Percentiles rank a stretch among this genome's conserved stretches.
Evolutionary conservation across 139 green algal genomes (phyloP).

Genomic region (Volvox africanus): DNA sequence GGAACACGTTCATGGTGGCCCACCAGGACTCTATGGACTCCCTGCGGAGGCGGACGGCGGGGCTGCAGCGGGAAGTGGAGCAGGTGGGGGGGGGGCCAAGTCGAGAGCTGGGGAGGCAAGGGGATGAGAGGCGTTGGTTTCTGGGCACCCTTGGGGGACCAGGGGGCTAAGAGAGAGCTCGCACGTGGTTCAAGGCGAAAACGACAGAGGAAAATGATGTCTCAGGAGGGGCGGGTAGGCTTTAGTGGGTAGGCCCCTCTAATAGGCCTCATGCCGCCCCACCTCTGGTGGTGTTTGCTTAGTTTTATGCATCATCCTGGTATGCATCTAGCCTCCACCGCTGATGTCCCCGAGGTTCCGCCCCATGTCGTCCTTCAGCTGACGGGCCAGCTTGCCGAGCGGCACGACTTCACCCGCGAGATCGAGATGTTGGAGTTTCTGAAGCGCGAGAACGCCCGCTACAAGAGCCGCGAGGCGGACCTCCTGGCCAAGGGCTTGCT

Average conservation of each 20-base stretch:
- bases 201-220: too few relatives aligned
- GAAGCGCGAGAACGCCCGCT: conserved; percentile 52
- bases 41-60: conserved; percentile 26
- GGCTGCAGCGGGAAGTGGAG: conserved; percentile 33
- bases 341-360: too few relatives aligned
- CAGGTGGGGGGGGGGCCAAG: conserved; percentile 3
- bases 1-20: conserved; percentile 69
- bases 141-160: too few relatives aligned
- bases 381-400: neutral
- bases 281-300: too few relatives aligned
- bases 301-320: too few relatives aligned
- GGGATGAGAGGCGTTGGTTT: neutral
- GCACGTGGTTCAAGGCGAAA: too few relatives aligned
- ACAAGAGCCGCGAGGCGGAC: conserved; percentile 45
- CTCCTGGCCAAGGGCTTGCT: conserved; percentile 40
- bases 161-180: too few relatives aligned
- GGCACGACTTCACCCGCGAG: conserved; percentile 35
- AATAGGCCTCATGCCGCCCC: too few relatives aligned
- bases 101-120: neutral
- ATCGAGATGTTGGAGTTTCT: conserved; percentile 52
- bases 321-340: too few relatives aligned
- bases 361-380: neutral
- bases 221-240: too few relatives aligned
- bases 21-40: conserved; percentile 46
- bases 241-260: too few relatives aligned